These are phyloP conservation scores for Blastocladiella britannica DNA, from an alignment of 192 early-diverging fungal species.

Conservation along the genomic window DNA sequence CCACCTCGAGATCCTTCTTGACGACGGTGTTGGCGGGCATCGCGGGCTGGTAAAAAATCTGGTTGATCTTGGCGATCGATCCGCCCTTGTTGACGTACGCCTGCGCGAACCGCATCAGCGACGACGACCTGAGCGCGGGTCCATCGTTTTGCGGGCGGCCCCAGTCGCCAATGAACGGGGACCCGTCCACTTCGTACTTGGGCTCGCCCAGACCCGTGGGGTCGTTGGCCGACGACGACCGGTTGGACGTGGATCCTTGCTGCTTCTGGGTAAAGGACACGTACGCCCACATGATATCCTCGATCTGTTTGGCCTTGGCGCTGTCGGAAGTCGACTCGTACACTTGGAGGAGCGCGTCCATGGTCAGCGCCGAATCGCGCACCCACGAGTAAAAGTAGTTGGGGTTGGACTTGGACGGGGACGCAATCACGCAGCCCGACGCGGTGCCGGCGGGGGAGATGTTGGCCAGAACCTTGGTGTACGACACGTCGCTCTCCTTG, in stretches of 20 bases:
- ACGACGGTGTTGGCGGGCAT: slow-evolving; percentile 13
- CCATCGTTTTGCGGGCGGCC: slow-evolving; percentile 54
- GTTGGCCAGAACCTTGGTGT: not conserved
- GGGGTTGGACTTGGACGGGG: not conserved
- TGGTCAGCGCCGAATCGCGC: slow-evolving; percentile 37
- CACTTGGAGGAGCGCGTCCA: slow-evolving; percentile 22
- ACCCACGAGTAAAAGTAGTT: slow-evolving; percentile 36
- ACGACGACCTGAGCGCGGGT: slow-evolving; percentile 27
- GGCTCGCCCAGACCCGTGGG: slow-evolving; percentile 33
- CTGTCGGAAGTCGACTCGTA: slow-evolving; percentile 6
- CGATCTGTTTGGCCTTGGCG: slow-evolving; percentile 5
- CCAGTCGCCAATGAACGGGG: slow-evolving; percentile 23
- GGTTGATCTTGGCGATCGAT: slow-evolving; percentile 8
- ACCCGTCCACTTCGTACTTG: slow-evolving; percentile 38
- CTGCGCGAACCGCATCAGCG: slow-evolving; percentile 19
- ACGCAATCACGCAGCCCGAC: not conserved
- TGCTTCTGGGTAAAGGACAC: slow-evolving; percentile 9
- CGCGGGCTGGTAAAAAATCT: slow-evolving; percentile 10
- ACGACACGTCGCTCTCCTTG: not conserved
- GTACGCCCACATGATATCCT: slow-evolving; percentile 15
- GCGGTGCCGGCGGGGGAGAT: not conserved
- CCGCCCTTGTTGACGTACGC: slow-evolving; percentile 13
- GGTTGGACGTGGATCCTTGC: slow-evolving; percentile 10
- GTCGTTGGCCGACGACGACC: slow-evolving; percentile 2
- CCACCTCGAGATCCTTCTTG: slow-evolving; percentile 37